phyloP scores from a whole-genome alignment of 257 asterid genomes.

The Anisodus acutangulus region DNA sequence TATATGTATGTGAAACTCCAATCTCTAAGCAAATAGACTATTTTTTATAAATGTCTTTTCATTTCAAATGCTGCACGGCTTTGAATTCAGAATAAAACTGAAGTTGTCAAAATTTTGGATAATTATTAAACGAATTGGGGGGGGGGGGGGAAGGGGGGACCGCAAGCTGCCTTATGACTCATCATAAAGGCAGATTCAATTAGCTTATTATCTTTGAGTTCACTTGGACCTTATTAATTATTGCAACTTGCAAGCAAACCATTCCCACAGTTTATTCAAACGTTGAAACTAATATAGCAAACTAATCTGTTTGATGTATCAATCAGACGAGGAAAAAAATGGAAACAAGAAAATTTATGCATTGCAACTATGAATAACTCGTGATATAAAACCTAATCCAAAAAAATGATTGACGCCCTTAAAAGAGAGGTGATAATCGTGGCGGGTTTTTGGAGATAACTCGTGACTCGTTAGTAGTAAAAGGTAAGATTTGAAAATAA shows the following conservation, averaged over 20 bases:
- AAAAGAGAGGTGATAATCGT: neutral
- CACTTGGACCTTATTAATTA: no score
- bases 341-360: neutral
- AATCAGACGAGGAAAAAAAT: neutral
- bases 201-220: neutral
- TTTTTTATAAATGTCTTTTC: neutral
- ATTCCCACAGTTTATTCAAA: neutral
- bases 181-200: neutral
- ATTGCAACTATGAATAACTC: neutral
- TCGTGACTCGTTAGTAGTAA: neutral
- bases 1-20: neutral
- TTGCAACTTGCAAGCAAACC: neutral
- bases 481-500: neutral
- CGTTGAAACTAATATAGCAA: neutral
- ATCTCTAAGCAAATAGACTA: neutral
- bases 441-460: neutral
- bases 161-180: neutral
- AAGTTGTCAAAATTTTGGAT: constrained; percentile 5
- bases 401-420: neutral
- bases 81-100: constrained; percentile 7
- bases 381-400: neutral
- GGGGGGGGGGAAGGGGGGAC: neutral
- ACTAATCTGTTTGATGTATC: constrained; percentile 4
- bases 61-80: constrained; percentile 26
- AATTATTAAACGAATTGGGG: neutral